Base-by-base conservation (phyloP, 805 yeast species). In the Kazachstania africana region DNA sequence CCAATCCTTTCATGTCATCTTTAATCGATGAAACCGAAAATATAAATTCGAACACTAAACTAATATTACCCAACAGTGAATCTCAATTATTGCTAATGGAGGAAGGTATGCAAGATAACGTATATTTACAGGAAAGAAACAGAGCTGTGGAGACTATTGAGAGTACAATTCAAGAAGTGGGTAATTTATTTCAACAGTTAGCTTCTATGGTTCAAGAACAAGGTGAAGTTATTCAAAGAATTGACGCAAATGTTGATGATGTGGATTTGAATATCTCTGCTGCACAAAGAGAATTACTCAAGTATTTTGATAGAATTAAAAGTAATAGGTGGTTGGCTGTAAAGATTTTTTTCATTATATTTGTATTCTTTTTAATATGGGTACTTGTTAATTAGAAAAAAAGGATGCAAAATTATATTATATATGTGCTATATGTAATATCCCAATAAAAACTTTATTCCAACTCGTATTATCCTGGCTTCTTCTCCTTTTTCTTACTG, bases 141-240 rank as follows among this genome's bases (percentile, higher is more conserved):
- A 56, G 76, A 28, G 98, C 98, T 0, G 95, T 91, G 31, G 97
- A 88, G 51, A 83, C 96, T 0, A 91, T 91, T 31, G 98, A 91
- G 53, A 70, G 84, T n/a, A 91, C 98, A 0, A 91, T 91, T 38
- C 88, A 88, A 49, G 97, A 91, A 56, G 94, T 91, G 29, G 98
- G 98, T 26, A 79, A 81, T 30, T 66, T 91, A 37, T 91, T 91
- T 61, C 88, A 82, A 47, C 98, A 91, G 57, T 66, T 91, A 45
- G 95, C 97, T 4, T 79, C 94, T 1, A 88, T 91, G 97, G 96
- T 91, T 6, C 85, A 82, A 39, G 97, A 91, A 55, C 98, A 91
- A 59, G 88, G 97, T 25, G 98, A 91, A 47, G 81, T 80, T 12
- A 88, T 91, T 35, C 97, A 88, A 56, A 66, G 97, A 50, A 91